Base-by-base conservation (phyloP, 306 rosid species). In the Urtica urens region DNA sequence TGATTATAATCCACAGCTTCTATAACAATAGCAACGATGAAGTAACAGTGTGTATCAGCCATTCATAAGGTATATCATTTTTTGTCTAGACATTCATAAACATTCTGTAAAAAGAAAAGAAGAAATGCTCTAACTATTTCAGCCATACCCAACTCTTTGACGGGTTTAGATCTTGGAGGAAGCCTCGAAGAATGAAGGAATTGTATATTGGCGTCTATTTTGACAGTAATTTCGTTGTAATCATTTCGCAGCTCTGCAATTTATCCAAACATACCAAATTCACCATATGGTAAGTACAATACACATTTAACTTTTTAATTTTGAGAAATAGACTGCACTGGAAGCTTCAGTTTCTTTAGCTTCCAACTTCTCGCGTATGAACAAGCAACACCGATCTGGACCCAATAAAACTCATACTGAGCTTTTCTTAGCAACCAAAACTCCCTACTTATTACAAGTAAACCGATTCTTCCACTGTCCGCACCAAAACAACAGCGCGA, bases 241-340 rank as follows among this genome's bases (percentile, higher is more conserved):
- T 90, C 95, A 72, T 67, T 79, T 15, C 75, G 82, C 76, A 84
- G 65, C 71, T 76, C 97, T 84, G 65, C 57, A 70, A 10, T 48
- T 3, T 18, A 6, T 39, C 31, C 11, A n/a, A 22, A 47, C 3
- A 33, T 16, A 48, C 7, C 38, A 17, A 8, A 21, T 21, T 23
- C 55, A 26, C 13, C 37, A 3, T 14, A 23, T 30, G 3, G 13
- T 30, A n/a, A n/a, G n/a, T n/a, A n/a, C n/a, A n/a, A n/a, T n/a
- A n/a, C n/a, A n/a, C n/a, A n/a, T n/a, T n/a, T n/a, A n/a, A n/a
- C n/a, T n/a, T n/a, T n/a, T n/a, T n/a, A n/a, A n/a, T n/a, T n/a
- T n/a, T n/a, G n/a, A n/a, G n/a, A n/a, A n/a, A n/a, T n/a, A n/a
- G n/a, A n/a, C n/a, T n/a, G n/a, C n/a, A n/a, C n/a, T n/a, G n/a